Evolutionary conservation across 495 filamentous ascomycete species (phyloP).

Genomic region (Niebla homalea): DNA sequence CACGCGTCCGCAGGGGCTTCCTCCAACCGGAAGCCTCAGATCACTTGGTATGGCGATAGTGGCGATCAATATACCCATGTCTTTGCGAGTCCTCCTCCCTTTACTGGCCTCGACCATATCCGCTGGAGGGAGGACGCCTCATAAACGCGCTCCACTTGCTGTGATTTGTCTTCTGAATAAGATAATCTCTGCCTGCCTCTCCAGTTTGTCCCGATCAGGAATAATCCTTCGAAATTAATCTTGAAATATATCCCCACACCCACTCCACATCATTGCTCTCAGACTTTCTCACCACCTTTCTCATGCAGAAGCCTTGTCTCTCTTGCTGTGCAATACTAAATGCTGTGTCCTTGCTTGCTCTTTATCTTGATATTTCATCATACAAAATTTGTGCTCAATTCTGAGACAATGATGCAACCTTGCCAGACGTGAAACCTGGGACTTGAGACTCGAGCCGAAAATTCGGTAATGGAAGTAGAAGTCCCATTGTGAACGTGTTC

Average conservation of each 20-base stretch:
- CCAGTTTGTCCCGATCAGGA: slow-evolving; percentile 1
- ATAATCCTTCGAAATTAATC: slow-evolving; percentile 5
- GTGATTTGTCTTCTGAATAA: not conserved
- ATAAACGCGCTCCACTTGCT: not conserved
- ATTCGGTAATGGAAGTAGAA: not conserved
- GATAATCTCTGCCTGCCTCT: not conserved
- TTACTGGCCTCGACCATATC: not conserved
- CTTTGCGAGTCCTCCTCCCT: not conserved
- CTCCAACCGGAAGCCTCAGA: not conserved
- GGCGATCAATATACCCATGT: not conserved
- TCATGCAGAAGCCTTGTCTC: not conserved
- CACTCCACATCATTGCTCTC: not conserved
- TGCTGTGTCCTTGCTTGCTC: slow-evolving; percentile 1
- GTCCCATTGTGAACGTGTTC: not conserved
- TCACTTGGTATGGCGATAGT: not conserved
- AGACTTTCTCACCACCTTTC: not conserved
- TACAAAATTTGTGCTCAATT: not conserved
- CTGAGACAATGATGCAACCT: not conserved
- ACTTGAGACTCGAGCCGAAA: slow-evolving; percentile 1
- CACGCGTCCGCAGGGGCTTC: not conserved
- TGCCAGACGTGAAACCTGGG: not conserved
- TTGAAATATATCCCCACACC: slow-evolving; percentile 1
- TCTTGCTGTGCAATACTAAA: not conserved
- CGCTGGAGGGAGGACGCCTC: not conserved
- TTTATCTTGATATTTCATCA: not conserved